These are phyloP conservation scores for Solanum tarijense DNA, from an alignment of 257 asterid species.

Conservation along the genomic window DNA sequence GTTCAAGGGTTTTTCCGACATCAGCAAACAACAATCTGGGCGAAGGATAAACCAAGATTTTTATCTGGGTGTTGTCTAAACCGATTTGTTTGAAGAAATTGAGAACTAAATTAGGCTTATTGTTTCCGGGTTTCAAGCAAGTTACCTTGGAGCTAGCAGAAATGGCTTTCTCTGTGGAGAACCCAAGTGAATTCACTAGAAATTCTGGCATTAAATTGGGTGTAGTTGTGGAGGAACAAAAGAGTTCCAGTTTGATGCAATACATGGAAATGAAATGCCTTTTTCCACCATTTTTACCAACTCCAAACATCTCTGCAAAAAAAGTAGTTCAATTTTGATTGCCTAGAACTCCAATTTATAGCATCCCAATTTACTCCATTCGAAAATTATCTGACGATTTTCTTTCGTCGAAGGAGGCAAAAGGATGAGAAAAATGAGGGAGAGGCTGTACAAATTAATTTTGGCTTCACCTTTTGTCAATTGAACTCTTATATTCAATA, in stretches of 20 bases:
- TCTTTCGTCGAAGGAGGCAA: not conserved
- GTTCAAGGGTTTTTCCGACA: slow-evolving; percentile 8
- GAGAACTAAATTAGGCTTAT: slow-evolving; percentile 6
- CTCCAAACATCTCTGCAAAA: not conserved
- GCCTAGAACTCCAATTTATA: not conserved
- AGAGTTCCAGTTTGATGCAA: not conserved
- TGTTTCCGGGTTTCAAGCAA: not conserved
- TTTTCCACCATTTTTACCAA: not conserved
- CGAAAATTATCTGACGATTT: not conserved
- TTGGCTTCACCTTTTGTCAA: not conserved
- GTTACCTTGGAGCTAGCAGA: not conserved
- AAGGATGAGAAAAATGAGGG: not conserved
- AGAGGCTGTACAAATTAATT: not conserved
- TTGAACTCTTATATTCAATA: too few species aligned
- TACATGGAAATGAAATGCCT: not conserved
- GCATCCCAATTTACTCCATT: not conserved
- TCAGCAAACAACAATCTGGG: slow-evolving; percentile 7
- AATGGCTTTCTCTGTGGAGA: slow-evolving; percentile 14
- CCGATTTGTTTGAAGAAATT: slow-evolving; percentile 13
- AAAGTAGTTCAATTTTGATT: not conserved
- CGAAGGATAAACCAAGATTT: not conserved
- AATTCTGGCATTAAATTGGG: slow-evolving; percentile 5
- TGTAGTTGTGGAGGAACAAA: not conserved
- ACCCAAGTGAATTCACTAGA: slow-evolving; percentile 6
- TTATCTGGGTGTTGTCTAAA: slow-evolving; percentile 10